Conservation (phyloP, 208 protist genomes). For the Crithidia mellificae region DNA sequence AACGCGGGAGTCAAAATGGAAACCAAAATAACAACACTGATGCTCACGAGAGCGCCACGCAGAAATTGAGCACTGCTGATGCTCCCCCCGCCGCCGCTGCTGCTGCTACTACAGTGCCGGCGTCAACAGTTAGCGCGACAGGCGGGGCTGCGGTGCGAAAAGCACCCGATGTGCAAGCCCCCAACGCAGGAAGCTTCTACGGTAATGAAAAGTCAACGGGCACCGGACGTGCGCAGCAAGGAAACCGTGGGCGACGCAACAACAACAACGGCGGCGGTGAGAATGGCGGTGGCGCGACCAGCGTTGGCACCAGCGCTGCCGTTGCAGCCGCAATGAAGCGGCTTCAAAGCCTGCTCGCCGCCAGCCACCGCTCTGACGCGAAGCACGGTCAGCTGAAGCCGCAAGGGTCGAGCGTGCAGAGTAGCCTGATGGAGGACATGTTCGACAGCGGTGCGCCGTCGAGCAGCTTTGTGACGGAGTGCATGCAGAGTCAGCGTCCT, state of each 20-base stretch:
- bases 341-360: conserved; percentile 41
- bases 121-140: background rate
- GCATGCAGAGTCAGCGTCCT: conserved; percentile 68
- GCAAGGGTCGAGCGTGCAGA: conserved; percentile 25
- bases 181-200: conserved; percentile 33
- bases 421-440: conserved; percentile 43
- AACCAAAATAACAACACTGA: background rate
- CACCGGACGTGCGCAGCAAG: conserved; percentile 18
- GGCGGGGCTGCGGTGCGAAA: background rate
- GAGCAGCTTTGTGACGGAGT: conserved; percentile 65
- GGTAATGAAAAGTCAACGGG: conserved; percentile 13
- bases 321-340: conserved; percentile 40
- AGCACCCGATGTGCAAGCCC: conserved; percentile 34
- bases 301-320: conserved; percentile 29
- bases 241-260: conserved; percentile 29
- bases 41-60: background rate
- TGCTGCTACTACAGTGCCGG: background rate
- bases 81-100: background rate
- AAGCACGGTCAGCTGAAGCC: background rate
- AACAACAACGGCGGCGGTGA: conserved; percentile 4
- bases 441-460: conserved; percentile 26
- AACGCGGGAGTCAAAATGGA: background rate
- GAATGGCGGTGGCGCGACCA: conserved; percentile 10
- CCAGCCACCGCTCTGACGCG: conserved; percentile 26
- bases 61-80: background rate